Percentiles rank a stretch among this genome's conserved stretches.
Conservation (phyloP, 192 early-diverging fungal genomes). For the Coemansia sp. region DNA sequence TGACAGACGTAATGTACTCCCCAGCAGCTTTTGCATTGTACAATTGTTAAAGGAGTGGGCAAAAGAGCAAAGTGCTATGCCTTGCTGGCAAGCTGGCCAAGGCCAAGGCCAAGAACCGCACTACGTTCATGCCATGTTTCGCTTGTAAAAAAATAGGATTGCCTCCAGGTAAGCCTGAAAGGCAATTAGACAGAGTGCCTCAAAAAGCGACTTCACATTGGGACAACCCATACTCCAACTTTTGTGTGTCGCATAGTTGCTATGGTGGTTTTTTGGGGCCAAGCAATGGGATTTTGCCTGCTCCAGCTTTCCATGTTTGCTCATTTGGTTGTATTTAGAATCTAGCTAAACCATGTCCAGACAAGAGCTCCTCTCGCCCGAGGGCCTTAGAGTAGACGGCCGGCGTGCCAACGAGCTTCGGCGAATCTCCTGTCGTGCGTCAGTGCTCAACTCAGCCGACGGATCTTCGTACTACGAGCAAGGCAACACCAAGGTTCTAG, state of each 20-base stretch:
- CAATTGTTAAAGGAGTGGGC: too few relatives aligned
- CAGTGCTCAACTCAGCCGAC: constrained; percentile 79
- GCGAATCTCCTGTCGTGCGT: constrained; percentile 75
- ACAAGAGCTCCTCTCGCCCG: constrained; percentile 54
- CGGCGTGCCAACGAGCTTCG: constrained; percentile 85
- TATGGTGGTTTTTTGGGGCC: neutral
- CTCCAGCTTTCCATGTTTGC: neutral
- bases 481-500: constrained; percentile 93
- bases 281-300: neutral
- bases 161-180: too few relatives aligned
- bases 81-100: too few relatives aligned
- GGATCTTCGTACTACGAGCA: constrained; percentile 94
- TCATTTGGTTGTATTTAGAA: neutral
- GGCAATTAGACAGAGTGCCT: too few relatives aligned
- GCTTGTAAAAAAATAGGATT: too few relatives aligned
- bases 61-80: too few relatives aligned
- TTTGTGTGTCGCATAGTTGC: neutral
- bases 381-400: constrained; percentile 91
- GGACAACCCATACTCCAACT: neutral
- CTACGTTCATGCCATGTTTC: too few relatives aligned
- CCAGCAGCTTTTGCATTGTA: too few relatives aligned
- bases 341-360: constrained; percentile 24
- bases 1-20: too few relatives aligned
- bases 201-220: neutral
- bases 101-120: too few relatives aligned